Percentiles rank a stretch among this genome's conserved stretches.
phyloP scores from a whole-genome alignment of 495 filamentous ascomycete species.

The Aspergillus biplanus region DNA sequence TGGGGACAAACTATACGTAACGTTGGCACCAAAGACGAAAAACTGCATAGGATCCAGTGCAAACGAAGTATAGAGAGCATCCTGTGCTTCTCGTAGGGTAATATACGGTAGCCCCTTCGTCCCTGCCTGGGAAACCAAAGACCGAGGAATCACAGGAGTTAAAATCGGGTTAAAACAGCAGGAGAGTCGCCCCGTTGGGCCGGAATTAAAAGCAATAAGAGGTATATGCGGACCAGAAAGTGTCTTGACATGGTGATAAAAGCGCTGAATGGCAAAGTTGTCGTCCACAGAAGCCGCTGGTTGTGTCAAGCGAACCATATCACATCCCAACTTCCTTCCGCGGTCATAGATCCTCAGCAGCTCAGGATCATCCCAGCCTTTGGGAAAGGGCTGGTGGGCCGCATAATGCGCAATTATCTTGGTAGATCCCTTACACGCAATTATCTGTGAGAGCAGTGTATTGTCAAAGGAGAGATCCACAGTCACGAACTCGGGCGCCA shows the following conservation, averaged over 20 bases:
- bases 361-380: constrained; percentile 45
- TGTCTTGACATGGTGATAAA: constrained; percentile 38
- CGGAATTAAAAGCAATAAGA: constrained; percentile 73
- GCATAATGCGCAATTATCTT: constrained; percentile 70
- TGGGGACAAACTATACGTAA: constrained; percentile 49
- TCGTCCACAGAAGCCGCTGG: constrained; percentile 44
- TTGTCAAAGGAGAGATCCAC: constrained; percentile 66
- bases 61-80: constrained; percentile 58
- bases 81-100: constrained; percentile 41
- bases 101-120: constrained; percentile 43
- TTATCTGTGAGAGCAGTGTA: constrained; percentile 53
- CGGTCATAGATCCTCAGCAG: constrained; percentile 44
- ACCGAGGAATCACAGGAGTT: constrained; percentile 57
- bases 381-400: constrained; percentile 46
- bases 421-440: constrained; percentile 60
- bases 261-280: constrained; percentile 46
- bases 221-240: constrained; percentile 41
- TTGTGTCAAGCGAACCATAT: constrained; percentile 53
- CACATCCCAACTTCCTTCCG: constrained; percentile 48
- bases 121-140: constrained; percentile 28
- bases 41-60: constrained; percentile 55
- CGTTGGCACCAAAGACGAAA: constrained; percentile 49
- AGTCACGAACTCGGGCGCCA: constrained; percentile 71
- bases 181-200: constrained; percentile 64
- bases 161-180: constrained; percentile 67